phyloP scores from a whole-genome alignment of 2,329 filamentous ascomycete genomes.

The Orbilia ellipsospora region DNA sequence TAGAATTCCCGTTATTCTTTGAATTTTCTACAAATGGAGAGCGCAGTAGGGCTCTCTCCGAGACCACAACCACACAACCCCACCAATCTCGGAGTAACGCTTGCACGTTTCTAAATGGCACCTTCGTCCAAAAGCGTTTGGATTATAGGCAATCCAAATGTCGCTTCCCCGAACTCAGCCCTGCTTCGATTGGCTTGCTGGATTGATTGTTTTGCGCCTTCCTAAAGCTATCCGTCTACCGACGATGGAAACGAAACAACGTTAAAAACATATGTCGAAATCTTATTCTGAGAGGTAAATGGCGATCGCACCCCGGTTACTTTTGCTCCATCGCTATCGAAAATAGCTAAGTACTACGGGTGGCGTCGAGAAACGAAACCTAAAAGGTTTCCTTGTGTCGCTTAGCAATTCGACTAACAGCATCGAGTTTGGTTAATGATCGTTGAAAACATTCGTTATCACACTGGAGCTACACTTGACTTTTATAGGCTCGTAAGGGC shows the following conservation, averaged over 20 bases:
- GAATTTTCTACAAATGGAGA: background rate
- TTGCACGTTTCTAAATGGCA: constrained; percentile 7
- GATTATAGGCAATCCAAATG: background rate
- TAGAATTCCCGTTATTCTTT: constrained; percentile 3
- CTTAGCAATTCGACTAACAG: too few species aligned
- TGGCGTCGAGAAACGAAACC: constrained; percentile 17
- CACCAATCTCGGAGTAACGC: background rate
- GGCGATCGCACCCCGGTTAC: background rate
- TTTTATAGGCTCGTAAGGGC: too few species aligned
- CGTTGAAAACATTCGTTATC: too few species aligned
- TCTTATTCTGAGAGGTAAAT: constrained; percentile 3
- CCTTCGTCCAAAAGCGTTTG: background rate
- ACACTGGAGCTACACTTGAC: too few species aligned
- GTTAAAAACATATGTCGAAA: background rate
- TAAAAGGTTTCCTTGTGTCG: too few species aligned
- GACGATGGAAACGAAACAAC: background rate
- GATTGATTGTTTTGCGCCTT: background rate
- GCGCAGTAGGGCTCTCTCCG: background rate
- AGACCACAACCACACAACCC: background rate
- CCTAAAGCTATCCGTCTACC: background rate
- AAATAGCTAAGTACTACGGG: background rate
- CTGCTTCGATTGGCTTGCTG: background rate
- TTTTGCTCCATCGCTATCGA: background rate
- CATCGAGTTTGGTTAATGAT: too few species aligned
- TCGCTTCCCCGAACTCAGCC: constrained; percentile 10